Evolutionary conservation across 169 alveolate species (phyloP).

Genomic region (Eimeria falciformis): DNA sequence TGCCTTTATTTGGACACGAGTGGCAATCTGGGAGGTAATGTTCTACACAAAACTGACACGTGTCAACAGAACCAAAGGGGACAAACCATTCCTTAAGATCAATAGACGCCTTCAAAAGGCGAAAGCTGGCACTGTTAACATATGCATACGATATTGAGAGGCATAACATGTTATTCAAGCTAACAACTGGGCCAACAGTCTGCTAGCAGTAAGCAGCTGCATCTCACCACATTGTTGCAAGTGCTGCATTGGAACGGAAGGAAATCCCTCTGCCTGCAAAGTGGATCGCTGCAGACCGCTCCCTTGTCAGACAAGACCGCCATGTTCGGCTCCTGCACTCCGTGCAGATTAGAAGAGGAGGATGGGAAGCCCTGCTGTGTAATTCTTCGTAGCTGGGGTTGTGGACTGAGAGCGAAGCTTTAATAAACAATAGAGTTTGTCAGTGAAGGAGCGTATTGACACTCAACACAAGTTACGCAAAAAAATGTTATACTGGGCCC

Average conservation of each 20-base stretch:
- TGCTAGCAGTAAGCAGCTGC: background rate
- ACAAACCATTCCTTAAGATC: background rate
- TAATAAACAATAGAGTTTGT: background rate
- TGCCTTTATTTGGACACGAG: constrained; percentile 42
- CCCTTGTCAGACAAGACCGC: constrained; percentile 76
- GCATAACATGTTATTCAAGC: background rate
- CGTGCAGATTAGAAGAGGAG: background rate
- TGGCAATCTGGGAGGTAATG: constrained; percentile 70
- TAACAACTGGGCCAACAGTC: background rate
- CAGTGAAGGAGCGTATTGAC: background rate
- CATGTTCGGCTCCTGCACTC: constrained; percentile 9
- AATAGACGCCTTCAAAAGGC: background rate
- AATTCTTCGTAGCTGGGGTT: background rate
- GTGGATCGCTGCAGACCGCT: constrained; percentile 58
- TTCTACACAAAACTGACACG: constrained; percentile 65
- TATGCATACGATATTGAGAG: background rate
- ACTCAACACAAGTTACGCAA: background rate
- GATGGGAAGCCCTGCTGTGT: background rate
- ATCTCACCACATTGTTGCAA: constrained; percentile 64
- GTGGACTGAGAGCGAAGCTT: background rate
- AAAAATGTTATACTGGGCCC: too few relatives aligned
- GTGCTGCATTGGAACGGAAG: constrained; percentile 73
- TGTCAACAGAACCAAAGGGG: background rate
- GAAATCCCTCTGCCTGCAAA: constrained; percentile 72
- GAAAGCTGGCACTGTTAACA: background rate